Evolutionary conservation across 208 protist genomes (phyloP).

Genomic region (Phytomonas francai): DNA sequence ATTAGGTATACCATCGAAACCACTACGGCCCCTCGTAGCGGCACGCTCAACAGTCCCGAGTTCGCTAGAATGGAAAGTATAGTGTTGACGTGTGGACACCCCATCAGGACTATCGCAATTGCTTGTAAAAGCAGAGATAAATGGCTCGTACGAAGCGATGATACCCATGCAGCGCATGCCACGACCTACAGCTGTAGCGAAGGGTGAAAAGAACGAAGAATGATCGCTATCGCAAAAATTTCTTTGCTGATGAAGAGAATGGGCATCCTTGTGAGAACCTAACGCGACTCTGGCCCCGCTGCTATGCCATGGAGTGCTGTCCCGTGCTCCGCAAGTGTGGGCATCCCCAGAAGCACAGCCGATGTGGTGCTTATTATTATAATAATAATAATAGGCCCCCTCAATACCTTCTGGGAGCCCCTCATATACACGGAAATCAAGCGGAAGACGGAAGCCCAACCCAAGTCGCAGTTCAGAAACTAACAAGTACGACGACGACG

Average conservation of each 20-base stretch:
- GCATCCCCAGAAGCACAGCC: not conserved
- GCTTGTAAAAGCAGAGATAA: not conserved
- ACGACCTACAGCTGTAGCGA: slow-evolving; percentile 32
- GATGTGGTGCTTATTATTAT: not conserved
- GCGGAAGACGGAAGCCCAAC: slow-evolving; percentile 67
- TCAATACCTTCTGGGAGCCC: not conserved
- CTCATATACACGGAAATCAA: slow-evolving; percentile 35
- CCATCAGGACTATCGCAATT: not conserved
- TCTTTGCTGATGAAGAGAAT: not conserved
- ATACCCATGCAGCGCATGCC: slow-evolving; percentile 46
- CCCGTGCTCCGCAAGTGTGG: not conserved
- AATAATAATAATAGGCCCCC: not conserved
- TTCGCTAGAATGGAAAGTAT: not conserved
- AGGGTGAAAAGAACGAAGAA: slow-evolving; percentile 12
- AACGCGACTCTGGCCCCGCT: not conserved
- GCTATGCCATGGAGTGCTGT: not conserved
- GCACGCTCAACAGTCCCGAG: not conserved
- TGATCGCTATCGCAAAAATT: not conserved
- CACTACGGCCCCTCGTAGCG: not conserved
- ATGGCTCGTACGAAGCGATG: slow-evolving; percentile 51
- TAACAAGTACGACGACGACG: slow-evolving; percentile 78
- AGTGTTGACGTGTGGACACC: not conserved
- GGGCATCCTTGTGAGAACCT: not conserved
- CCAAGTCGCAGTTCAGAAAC: slow-evolving; percentile 74
- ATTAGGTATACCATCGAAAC: not conserved